These are phyloP conservation scores for Wickerhamiella spandovensis DNA, from an alignment of 805 yeast species.

Conservation along the genomic window DNA sequence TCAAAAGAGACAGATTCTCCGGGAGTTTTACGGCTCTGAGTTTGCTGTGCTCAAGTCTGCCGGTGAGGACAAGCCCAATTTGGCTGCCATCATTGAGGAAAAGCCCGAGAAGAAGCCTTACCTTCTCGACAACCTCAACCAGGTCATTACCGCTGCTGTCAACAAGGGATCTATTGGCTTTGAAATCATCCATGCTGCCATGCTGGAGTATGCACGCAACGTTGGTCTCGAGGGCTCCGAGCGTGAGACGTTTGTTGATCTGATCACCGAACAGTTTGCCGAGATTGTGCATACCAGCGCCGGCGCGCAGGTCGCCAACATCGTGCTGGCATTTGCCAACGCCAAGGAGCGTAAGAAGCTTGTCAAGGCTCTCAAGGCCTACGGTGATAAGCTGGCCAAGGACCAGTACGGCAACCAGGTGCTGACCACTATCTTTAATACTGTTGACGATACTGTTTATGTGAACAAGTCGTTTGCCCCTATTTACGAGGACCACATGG, in stretches of 20 bases:
- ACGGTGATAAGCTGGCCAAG: constrained; percentile 58
- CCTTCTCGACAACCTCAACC: constrained; percentile 60
- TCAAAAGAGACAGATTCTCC: constrained; percentile 79
- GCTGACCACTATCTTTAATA: constrained; percentile 60
- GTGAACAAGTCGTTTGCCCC: constrained; percentile 56
- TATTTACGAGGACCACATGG: constrained; percentile 38
- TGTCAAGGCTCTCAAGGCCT: constrained; percentile 58
- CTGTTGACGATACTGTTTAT: constrained; percentile 88
- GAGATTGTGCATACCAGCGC: constrained; percentile 92
- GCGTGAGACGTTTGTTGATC: constrained; percentile 67
- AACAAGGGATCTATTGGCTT: constrained; percentile 94
- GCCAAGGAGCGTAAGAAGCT: constrained; percentile 87
- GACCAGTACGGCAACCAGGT: constrained; percentile 83
- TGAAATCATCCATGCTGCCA: constrained; percentile 90
- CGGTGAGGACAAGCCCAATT: constrained; percentile 45
- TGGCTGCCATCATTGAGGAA: constrained; percentile 53
- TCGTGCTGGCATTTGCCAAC: constrained; percentile 62
- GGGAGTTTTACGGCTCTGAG: constrained; percentile 95
- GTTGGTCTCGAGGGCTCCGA: constrained; percentile 45
- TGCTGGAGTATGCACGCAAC: constrained; percentile 73
- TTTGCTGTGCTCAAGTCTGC: constrained; percentile 79
- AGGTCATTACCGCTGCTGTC: constrained; percentile 79
- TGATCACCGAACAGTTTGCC: constrained; percentile 76
- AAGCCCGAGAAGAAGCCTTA: constrained; percentile 66
- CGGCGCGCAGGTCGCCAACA: constrained; percentile 84